These are phyloP conservation scores for Podila minutissima DNA, from an alignment of 192 early-diverging fungal genomes.

Conservation along the genomic window DNA sequence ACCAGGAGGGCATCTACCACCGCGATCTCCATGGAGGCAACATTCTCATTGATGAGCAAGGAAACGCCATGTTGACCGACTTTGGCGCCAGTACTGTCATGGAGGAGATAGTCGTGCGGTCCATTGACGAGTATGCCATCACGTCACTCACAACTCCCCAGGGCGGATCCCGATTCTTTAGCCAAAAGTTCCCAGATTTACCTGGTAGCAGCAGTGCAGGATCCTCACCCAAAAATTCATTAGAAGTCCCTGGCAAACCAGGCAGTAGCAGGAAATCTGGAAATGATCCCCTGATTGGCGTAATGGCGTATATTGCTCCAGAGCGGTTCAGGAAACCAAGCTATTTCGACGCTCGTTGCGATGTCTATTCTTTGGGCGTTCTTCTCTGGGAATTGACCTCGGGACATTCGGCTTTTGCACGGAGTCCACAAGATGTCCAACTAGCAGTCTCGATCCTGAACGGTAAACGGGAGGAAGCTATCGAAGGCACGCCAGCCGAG, in stretches of 20 bases:
- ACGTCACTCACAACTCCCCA: conserved; percentile 9
- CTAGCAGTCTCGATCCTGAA: conserved; percentile 37
- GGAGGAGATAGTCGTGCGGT: conserved; percentile 26
- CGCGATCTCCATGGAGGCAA: conserved; percentile 49
- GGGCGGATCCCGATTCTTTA: conserved; percentile 26
- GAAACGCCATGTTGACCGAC: conserved; percentile 45
- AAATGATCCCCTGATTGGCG: conserved; percentile 27
- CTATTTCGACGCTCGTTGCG: conserved; percentile 45
- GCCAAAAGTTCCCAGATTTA: conserved; percentile 8
- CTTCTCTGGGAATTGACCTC: conserved; percentile 56
- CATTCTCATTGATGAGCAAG: conserved; percentile 31
- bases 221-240: not conserved
- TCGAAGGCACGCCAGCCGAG: conserved; percentile 35
- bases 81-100: conserved; percentile 40
- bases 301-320: conserved; percentile 49
- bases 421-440: conserved; percentile 31
- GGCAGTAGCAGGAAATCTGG: not conserved
- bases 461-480: conserved; percentile 35
- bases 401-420: conserved; percentile 37
- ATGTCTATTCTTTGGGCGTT: conserved; percentile 56
- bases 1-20: conserved; percentile 49
- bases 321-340: conserved; percentile 47
- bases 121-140: conserved; percentile 24
- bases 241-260: not conserved
- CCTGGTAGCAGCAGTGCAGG: not conserved